These are phyloP conservation scores for Lichenothelia convexa DNA, from an alignment of 495 filamentous ascomycete genomes.

Conservation along the genomic window DNA sequence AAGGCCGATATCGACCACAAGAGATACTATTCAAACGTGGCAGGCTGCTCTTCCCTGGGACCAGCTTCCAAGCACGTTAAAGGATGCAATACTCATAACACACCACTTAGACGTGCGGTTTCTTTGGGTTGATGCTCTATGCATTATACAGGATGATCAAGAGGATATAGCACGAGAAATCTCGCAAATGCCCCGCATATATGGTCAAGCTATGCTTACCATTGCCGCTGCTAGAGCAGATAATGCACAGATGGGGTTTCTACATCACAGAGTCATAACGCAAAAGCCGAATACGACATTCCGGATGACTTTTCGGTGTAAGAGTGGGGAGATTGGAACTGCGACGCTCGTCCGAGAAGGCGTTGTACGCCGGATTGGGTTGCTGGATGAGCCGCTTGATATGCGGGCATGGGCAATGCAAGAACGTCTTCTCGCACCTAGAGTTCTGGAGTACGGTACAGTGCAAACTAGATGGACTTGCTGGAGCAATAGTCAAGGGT, in stretches of 20 bases:
- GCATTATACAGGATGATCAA: constrained; percentile 1
- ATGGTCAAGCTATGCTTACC: background rate
- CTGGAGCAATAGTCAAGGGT: background rate
- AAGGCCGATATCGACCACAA: background rate
- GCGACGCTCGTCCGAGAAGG: background rate
- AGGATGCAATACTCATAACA: background rate
- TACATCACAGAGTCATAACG: background rate
- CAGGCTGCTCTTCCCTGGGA: background rate
- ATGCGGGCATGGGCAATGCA: background rate
- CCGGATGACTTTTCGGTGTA: background rate
- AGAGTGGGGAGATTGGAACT: background rate
- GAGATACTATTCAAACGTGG: background rate
- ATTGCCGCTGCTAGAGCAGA: constrained; percentile 1
- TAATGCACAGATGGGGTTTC: background rate
- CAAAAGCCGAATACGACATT: background rate
- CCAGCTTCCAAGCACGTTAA: background rate
- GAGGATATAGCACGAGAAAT: background rate
- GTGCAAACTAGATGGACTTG: background rate
- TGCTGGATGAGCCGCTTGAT: background rate
- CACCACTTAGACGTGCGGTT: background rate
- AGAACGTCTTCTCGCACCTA: background rate
- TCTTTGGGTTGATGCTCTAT: constrained; percentile 2
- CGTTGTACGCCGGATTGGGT: no score
- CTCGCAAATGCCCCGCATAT: background rate
- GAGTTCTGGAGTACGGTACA: background rate